phyloP scores from a whole-genome alignment of 2,329 filamentous ascomycete genomes.

The Sporothrix variecibatus region DNA sequence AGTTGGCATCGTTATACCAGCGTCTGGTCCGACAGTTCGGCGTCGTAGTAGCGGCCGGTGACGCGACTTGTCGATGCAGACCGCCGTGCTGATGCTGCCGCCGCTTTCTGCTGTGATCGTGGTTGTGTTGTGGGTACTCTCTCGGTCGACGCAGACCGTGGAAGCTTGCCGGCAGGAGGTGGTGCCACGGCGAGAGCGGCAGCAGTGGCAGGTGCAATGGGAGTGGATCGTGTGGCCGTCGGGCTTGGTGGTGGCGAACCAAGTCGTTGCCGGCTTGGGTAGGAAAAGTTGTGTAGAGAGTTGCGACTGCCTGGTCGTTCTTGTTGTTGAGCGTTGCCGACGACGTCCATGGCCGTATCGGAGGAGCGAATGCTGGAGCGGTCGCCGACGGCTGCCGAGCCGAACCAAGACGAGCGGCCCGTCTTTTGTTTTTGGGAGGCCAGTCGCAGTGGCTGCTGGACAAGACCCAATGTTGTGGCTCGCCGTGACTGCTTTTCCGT shows the following conservation, averaged over 20 bases:
- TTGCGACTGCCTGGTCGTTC: conserved; percentile 48
- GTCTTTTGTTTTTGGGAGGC: conserved; percentile 54
- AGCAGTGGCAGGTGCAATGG: background rate
- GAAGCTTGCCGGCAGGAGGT: conserved; percentile 19
- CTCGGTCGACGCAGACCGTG: conserved; percentile 24
- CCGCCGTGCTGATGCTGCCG: conserved; percentile 26
- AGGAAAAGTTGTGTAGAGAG: conserved; percentile 61
- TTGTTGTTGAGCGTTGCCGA: conserved; percentile 15
- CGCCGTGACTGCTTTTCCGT: conserved; percentile 7
- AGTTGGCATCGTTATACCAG: conserved; percentile 68
- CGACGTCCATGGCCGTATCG: conserved; percentile 43
- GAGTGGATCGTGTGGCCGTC: background rate
- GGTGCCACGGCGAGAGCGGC: conserved; percentile 12
- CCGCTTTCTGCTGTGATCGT: conserved; percentile 5
- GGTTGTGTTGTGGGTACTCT: background rate
- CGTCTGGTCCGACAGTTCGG: conserved; percentile 41
- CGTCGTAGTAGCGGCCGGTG: conserved; percentile 30
- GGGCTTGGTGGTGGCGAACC: conserved; percentile 42
- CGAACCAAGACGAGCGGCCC: conserved; percentile 52
- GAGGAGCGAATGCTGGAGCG: conserved; percentile 48
- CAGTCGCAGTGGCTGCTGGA: conserved; percentile 47
- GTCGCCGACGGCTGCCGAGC: conserved; percentile 47
- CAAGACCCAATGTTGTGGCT: conserved; percentile 21
- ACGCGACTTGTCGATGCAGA: conserved; percentile 34
- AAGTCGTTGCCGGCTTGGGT: conserved; percentile 50